phyloP scores from a whole-genome alignment of 2,329 filamentous ascomycete genomes.

The Claviceps monticola region DNA sequence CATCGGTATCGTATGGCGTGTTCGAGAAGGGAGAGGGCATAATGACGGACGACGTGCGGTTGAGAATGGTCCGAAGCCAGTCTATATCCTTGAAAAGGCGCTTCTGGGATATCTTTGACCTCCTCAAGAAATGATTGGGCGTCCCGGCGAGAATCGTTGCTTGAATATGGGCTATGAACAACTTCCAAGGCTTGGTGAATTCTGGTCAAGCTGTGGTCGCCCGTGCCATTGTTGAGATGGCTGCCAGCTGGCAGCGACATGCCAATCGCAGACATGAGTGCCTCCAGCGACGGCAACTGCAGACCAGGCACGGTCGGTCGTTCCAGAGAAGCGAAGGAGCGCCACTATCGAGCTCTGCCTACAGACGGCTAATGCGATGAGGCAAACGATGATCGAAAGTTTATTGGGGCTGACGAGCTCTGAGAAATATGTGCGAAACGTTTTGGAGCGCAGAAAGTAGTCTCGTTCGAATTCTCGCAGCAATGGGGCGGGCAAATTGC shows the following conservation, averaged over 20 bases:
- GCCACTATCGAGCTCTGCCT: not conserved
- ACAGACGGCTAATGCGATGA: not conserved
- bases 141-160: constrained; percentile 67
- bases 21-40: constrained; percentile 82
- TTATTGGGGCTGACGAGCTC: not conserved
- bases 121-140: constrained; percentile 78
- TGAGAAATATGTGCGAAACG: not conserved
- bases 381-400: not conserved
- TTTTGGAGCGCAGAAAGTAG: not conserved
- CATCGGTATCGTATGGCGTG: constrained; percentile 79
- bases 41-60: constrained; percentile 76
- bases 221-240: constrained; percentile 23
- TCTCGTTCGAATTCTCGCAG: not conserved
- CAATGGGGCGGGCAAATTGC: not conserved
- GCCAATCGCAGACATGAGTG: constrained; percentile 25
- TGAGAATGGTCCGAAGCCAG: constrained; percentile 66
- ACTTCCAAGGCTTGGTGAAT: constrained; percentile 79
- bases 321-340: not conserved
- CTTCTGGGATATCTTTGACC: constrained; percentile 65
- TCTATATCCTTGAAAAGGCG: constrained; percentile 71
- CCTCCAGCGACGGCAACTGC: constrained; percentile 1
- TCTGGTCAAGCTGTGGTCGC: constrained; percentile 39
- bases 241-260: constrained; percentile 16
- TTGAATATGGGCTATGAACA: constrained; percentile 69
- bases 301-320: not conserved